Conservation (phyloP, 495 filamentous ascomycete species). For the Xeromyces bisporus region DNA sequence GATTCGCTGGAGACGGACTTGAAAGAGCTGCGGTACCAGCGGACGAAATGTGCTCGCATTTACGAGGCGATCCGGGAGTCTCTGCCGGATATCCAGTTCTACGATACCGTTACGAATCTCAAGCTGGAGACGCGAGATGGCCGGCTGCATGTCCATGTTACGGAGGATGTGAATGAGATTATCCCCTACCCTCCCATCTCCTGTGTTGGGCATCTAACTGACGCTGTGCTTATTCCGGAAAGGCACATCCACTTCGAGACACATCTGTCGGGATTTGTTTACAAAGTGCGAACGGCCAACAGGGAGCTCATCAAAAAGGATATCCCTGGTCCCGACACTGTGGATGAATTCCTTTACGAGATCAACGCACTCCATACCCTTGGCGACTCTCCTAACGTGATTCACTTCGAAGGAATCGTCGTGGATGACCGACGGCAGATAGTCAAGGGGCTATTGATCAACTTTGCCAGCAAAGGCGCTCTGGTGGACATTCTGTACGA, state of each 20-base stretch:
- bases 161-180: slow-evolving; percentile 94
- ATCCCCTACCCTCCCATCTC: slow-evolving; percentile 69
- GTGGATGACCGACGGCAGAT: slow-evolving; percentile 57
- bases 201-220: slow-evolving; percentile 58
- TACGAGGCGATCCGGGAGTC: slow-evolving; percentile 94
- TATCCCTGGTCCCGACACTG: slow-evolving; percentile 87
- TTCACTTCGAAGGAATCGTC: slow-evolving; percentile 76
- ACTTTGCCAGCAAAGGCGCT: slow-evolving; percentile 73
- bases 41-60: slow-evolving; percentile 86
- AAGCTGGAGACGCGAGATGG: slow-evolving; percentile 85
- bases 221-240: slow-evolving; percentile 46
- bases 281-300: slow-evolving; percentile 63
- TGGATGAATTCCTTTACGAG: slow-evolving; percentile 96
- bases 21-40: slow-evolving; percentile 59
- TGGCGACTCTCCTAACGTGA: slow-evolving; percentile 56
- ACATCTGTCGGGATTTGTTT: slow-evolving; percentile 93
- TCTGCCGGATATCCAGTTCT: slow-evolving; percentile 82
- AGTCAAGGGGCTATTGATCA: slow-evolving; percentile 84
- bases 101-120: slow-evolving; percentile 87
- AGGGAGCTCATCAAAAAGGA: slow-evolving; percentile 86
- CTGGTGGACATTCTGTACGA: slow-evolving; percentile 87
- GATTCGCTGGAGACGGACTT: slow-evolving; percentile 80
- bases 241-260: slow-evolving; percentile 67
- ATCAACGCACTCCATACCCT: slow-evolving; percentile 82
- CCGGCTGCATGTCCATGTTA: slow-evolving; percentile 87